phyloP scores from a whole-genome alignment of 768 basidiomycete species.

The Trichaptum fuscoviolaceum region DNA sequence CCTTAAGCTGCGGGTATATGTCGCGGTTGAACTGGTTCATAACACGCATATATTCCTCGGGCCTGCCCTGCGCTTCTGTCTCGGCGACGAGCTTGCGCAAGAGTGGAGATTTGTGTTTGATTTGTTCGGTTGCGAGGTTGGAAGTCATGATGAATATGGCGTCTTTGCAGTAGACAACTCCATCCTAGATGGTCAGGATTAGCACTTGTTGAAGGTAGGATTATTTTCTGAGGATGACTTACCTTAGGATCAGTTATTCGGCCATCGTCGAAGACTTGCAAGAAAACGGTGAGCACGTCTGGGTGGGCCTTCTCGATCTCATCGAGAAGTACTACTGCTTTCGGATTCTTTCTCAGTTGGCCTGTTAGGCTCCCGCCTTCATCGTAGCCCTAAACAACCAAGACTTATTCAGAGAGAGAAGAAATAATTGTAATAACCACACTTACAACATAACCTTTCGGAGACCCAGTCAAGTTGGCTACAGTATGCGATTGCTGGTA shows the following conservation, averaged over 20 bases:
- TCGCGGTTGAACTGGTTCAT: conserved; percentile 15
- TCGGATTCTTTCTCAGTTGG: neutral
- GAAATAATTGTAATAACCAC: no score
- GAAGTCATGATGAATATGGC: conserved; percentile 39
- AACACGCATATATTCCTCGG: neutral
- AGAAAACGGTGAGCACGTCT: conserved; percentile 38
- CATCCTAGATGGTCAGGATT: neutral
- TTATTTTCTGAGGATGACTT: conserved; percentile 9
- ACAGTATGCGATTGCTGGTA: conserved; percentile 2
- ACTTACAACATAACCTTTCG: conserved; percentile 4
- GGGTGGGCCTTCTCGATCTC: conserved; percentile 39
- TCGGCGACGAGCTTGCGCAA: conserved; percentile 27
- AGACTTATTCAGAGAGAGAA: neutral
- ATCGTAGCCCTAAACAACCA: conserved; percentile 1
- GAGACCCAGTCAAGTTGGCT: neutral
- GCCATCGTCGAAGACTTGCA: conserved; percentile 45
- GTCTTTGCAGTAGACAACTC: conserved; percentile 27
- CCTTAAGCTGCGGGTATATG: conserved; percentile 27
- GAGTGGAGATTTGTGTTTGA: conserved; percentile 11
- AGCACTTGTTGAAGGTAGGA: neutral
- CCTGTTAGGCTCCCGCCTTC: neutral
- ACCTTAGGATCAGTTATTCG: conserved; percentile 34
- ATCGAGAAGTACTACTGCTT: neutral
- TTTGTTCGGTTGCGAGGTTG: conserved; percentile 25
- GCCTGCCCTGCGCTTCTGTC: conserved; percentile 14